phyloP scores from a whole-genome alignment of 2,329 filamentous ascomycete genomes.

The Cytospora piceicola region DNA sequence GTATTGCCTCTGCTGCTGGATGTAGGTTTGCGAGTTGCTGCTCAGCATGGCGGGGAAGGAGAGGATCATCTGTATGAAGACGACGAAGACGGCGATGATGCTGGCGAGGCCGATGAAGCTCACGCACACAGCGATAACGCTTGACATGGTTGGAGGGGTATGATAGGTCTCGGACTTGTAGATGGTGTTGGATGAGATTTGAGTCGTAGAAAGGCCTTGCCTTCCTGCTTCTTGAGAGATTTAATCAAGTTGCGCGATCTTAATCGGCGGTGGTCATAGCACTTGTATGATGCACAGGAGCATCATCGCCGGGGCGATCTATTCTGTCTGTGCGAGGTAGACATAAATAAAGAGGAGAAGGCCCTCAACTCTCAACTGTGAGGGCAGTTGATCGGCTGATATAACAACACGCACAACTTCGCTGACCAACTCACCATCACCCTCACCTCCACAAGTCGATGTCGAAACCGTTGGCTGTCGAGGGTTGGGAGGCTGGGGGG shows the following conservation, averaged over 20 bases:
- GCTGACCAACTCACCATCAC: not conserved
- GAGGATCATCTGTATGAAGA: constrained; percentile 29
- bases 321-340: constrained; percentile 11
- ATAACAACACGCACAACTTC: constrained; percentile 11
- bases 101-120: constrained; percentile 27
- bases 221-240: not conserved
- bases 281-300: constrained; percentile 10
- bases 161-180: not conserved
- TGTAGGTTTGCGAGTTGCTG: constrained; percentile 30
- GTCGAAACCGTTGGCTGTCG: not conserved
- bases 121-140: constrained; percentile 29
- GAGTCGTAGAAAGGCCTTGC: not conserved
- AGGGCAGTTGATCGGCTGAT: constrained; percentile 4
- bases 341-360: constrained; percentile 1
- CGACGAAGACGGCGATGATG: constrained; percentile 22
- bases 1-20: constrained; percentile 28
- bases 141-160: constrained; percentile 18
- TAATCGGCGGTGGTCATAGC: constrained; percentile 16
- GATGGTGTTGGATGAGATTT: not conserved
- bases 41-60: constrained; percentile 30
- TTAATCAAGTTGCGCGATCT: constrained; percentile 5
- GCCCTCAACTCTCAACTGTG: constrained; percentile 2
- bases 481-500: not conserved
- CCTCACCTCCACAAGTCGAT: constrained; percentile 6
- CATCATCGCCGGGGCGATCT: constrained; percentile 10